Percentiles rank a stretch among this genome's conserved stretches.
These are phyloP conservation scores for Haematococcus lacustris DNA, from an alignment of 139 green algal species.

Conservation along the genomic window DNA sequence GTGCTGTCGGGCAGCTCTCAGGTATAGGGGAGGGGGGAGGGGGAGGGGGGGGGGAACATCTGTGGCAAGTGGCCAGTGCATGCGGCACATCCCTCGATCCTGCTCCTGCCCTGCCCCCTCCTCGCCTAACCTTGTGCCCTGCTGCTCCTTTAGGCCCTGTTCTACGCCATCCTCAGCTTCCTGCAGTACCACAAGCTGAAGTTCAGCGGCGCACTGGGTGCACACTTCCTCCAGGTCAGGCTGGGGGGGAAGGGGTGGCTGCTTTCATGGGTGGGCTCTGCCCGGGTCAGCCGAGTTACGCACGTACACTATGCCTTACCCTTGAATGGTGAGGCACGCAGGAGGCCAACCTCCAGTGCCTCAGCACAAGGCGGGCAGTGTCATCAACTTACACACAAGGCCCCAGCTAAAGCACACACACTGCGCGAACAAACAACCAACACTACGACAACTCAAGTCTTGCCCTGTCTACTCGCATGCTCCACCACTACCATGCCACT, in stretches of 20 bases:
- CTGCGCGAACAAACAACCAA: too few relatives aligned
- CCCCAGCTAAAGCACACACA: not conserved
- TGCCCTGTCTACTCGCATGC: too few relatives aligned
- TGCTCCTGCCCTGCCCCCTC: constrained; percentile 43
- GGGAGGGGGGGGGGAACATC: too few relatives aligned
- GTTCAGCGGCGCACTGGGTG: constrained; percentile 17
- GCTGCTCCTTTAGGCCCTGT: constrained; percentile 30
- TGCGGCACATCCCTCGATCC: too few relatives aligned
- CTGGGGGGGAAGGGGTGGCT: not conserved
- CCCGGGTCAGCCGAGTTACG: not conserved
- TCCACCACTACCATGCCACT: too few relatives aligned
- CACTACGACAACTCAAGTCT: too few relatives aligned
- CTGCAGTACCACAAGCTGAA: constrained; percentile 28
- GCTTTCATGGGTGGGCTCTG: not conserved
- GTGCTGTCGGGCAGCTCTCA: constrained; percentile 20
- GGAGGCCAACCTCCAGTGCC: not conserved
- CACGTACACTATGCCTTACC: not conserved
- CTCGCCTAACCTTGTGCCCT: constrained; percentile 28
- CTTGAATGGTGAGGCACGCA: too few relatives aligned
- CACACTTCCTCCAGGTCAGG: constrained; percentile 15
- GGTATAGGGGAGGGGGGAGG: not conserved
- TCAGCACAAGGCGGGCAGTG: not conserved
- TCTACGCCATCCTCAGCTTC: constrained; percentile 42
- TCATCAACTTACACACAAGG: not conserved
- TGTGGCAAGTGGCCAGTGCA: too few relatives aligned